These are phyloP conservation scores for Tetracladium setigerum DNA, from an alignment of 495 filamentous ascomycete genomes.

Conservation along the genomic window DNA sequence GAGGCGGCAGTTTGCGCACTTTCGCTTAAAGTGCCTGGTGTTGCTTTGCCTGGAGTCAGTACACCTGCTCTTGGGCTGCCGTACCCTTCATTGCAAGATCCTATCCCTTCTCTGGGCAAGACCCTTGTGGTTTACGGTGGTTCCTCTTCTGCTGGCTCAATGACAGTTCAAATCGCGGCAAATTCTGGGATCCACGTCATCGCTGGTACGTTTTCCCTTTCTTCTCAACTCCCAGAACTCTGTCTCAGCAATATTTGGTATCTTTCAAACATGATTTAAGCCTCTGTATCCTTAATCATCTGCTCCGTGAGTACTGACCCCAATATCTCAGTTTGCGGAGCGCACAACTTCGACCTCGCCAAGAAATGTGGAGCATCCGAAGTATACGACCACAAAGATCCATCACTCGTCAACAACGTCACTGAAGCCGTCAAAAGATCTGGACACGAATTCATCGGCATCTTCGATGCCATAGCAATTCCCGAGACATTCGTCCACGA, in stretches of 20 bases:
- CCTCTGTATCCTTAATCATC: too few relatives aligned
- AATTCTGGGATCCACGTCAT: conserved; percentile 27
- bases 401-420: conserved; percentile 26
- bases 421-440: conserved; percentile 23
- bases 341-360: conserved; percentile 24
- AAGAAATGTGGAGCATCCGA: conserved; percentile 24
- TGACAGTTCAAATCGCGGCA: conserved; percentile 28
- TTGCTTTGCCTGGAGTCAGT: conserved; percentile 23
- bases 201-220: too few relatives aligned
- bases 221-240: too few relatives aligned
- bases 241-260: too few relatives aligned
- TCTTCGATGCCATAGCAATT: conserved; percentile 34
- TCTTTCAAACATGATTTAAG: too few relatives aligned
- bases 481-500: conserved; percentile 26
- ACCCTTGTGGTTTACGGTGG: conserved; percentile 29
- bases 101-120: conserved; percentile 9
- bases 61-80: conserved; percentile 25
- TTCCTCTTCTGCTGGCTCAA: conserved; percentile 23
- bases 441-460: conserved; percentile 21
- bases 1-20: conserved; percentile 28
- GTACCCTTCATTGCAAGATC: conserved; percentile 24
- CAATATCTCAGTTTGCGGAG: conserved; percentile 19
- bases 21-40: conserved; percentile 23
- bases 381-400: conserved; percentile 27
- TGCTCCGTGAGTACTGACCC: too few relatives aligned